Base-by-base conservation (phyloP, 768 basidiomycete species). In the Pleurotus citrinopileatus region DNA sequence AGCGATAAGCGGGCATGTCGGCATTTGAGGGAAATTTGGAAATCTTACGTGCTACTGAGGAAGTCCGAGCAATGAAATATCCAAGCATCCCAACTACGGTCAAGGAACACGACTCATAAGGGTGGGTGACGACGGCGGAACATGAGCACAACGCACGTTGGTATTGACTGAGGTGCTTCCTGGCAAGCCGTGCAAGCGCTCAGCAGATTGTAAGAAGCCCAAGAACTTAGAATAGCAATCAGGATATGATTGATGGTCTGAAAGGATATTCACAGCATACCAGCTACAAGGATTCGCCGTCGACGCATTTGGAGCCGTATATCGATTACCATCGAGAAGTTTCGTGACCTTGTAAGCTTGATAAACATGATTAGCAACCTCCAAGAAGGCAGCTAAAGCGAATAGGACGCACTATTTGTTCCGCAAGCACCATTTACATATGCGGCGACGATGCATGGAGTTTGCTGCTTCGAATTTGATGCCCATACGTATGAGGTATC, bases 181-280 rank as follows among this genome's bases (percentile, higher is more conserved):
- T 55, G 54, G 25, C 54, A 55, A 23, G 45, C 54, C 3, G 54
- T 55, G 25, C 54, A 55, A 15, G 54, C 54, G 36, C 54, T 55
- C 54, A 55, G 47, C 23, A 55, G 27, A 36, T 55, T 55, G 45
- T 55, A 55, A 38, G 54, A 45, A 17, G 54, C 42, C 54, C 54
- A 55, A 28, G 54, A 55, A 22, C 54, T 55, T 17, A 19, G 2
- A 13, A n/a, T 17, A 13, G 38, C 17, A 22, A 44, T 23, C 48
- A 32, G 9, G 44, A 37, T 20, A 46, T 27, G 43, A 15, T 46
- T 5, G 27, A 23, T 29, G 10, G 26, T 26, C 25, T 8, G 22
- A 29, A 36, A 23, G 17, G 27, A 46, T n/a, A n/a, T n/a, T n/a
- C 13, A n/a, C 9, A 6, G 26, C 44, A 22, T 15, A 55, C 54